Conservation (phyloP, 768 basidiomycete genomes). For the Boletus huronensis region DNA sequence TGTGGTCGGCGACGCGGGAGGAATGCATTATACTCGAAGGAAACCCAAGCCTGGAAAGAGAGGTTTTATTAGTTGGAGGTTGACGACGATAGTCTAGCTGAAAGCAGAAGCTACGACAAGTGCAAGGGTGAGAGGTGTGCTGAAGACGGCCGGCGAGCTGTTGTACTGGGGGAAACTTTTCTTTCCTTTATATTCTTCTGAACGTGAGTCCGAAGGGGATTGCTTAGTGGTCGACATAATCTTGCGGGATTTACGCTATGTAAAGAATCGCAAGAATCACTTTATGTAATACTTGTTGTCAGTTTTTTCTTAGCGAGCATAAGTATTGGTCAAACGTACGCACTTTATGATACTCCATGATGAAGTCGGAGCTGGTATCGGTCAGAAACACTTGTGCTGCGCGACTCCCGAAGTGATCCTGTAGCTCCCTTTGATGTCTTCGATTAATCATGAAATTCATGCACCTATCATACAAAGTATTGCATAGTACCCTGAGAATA, state of each 20-base stretch:
- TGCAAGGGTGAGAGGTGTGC: not conserved
- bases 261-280: not conserved
- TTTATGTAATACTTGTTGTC: not conserved
- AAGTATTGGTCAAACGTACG: not conserved
- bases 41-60: not conserved
- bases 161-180: not conserved
- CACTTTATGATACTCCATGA: not conserved
- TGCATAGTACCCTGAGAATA: constrained; percentile 35
- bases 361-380: too few relatives aligned
- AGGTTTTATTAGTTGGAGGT: not conserved
- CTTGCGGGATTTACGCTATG: not conserved
- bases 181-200: not conserved
- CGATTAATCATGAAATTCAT: constrained; percentile 2
- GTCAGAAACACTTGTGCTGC: not conserved
- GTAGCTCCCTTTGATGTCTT: not conserved
- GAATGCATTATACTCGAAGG: not conserved
- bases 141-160: not conserved
- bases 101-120: not conserved
- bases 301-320: not conserved
- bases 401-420: not conserved
- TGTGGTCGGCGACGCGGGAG: not conserved
- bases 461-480: constrained; percentile 35
- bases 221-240: not conserved
- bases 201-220: not conserved
- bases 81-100: not conserved